Percentiles rank a stretch among this genome's conserved stretches.
These are phyloP conservation scores for Didymella exigua DNA, from an alignment of 2,329 filamentous ascomycete species.

Conservation along the genomic window DNA sequence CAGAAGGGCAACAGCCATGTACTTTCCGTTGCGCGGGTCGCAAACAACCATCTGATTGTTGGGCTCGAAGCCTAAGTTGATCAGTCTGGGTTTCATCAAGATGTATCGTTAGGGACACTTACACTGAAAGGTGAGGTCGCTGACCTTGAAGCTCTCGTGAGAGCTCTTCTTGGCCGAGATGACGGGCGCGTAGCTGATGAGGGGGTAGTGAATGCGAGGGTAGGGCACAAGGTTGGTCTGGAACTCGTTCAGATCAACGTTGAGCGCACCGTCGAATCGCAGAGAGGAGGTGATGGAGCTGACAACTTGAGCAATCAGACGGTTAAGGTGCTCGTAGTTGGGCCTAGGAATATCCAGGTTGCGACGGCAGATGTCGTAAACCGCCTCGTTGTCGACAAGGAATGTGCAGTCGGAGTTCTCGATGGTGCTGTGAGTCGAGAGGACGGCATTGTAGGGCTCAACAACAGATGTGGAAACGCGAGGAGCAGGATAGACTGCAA, in stretches of 20 bases:
- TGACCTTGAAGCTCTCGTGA: conserved; percentile 87
- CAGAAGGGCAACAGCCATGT: conserved; percentile 75
- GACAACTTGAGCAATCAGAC: conserved; percentile 74
- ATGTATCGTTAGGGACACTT: conserved; percentile 12
- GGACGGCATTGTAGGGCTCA: conserved; percentile 75
- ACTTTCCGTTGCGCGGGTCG: conserved; percentile 75
- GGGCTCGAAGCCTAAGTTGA: conserved; percentile 68
- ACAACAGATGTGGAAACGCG: conserved; percentile 73
- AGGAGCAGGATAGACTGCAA: conserved; percentile 73
- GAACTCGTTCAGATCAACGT: conserved; percentile 78
- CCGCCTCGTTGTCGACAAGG: conserved; percentile 75
- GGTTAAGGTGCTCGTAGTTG: conserved; percentile 73
- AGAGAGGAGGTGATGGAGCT: conserved; percentile 75
- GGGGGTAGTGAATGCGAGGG: conserved; percentile 74
- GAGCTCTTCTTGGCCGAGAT: conserved; percentile 76
- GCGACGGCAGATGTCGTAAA: conserved; percentile 76
- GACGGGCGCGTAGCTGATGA: conserved; percentile 75
- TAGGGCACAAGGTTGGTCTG: conserved; percentile 78
- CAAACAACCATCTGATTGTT: conserved; percentile 82
- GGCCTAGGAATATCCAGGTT: conserved; percentile 73
- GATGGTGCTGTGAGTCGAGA: conserved; percentile 76
- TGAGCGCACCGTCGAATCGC: conserved; percentile 74
- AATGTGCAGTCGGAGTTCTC: conserved; percentile 82
- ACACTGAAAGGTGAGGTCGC: conserved; percentile 77
- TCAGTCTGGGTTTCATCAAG: conserved; percentile 29